Evolutionary conservation across 1,139 yeast genomes (phyloP), one percentile per base, ranked within the genome.

Genomic region (Nakaseomyces glabratus): DNA sequence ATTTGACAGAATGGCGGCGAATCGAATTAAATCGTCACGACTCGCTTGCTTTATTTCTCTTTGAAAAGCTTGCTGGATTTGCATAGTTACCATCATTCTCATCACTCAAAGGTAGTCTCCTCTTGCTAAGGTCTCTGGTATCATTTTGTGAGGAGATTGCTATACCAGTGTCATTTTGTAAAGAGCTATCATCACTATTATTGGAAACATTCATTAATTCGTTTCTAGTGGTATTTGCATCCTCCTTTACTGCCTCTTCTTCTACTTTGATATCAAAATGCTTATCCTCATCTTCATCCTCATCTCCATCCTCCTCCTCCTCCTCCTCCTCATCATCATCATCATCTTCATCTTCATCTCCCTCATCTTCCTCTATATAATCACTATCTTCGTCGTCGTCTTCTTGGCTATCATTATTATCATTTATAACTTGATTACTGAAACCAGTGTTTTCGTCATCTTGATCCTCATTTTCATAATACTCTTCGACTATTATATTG

Each of bases 401-500:
- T n/a, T 45, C 48, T 10, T 41, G 40, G 3, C 40, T 44, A 6
- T 45, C 45, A 10, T 35, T 31, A 20, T 40, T 42, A 4, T 36
- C 42, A 22, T 39, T 19, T 6, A 12, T 20, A 10, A 19, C 16
- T 8, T 20, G 4, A 19, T 19, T 10, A 10, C 12, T 22, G 24
- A 22, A 22, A 10, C 24, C 24, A 6, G n/a, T 9, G 31, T 39
- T 38, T 20, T 40, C 44, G n/a, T 38, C 43, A 20, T 36, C 39
- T 17, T 21, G 24, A 17, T 36, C 45, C 6, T 47, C 47, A 6
- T 44, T 48, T 14, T 50, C 55, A 32, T 48, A 46, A 30, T 49
- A 49, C 16, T 44, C 55, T 28, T 52, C 54, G 13, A 47, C 40
- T 4, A 46, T 38, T 18, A 48, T 37, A 37, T 47, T 43, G n/a